phyloP scores from a whole-genome alignment of 768 basidiomycete genomes.

The Gelatoporia subvermispora region DNA sequence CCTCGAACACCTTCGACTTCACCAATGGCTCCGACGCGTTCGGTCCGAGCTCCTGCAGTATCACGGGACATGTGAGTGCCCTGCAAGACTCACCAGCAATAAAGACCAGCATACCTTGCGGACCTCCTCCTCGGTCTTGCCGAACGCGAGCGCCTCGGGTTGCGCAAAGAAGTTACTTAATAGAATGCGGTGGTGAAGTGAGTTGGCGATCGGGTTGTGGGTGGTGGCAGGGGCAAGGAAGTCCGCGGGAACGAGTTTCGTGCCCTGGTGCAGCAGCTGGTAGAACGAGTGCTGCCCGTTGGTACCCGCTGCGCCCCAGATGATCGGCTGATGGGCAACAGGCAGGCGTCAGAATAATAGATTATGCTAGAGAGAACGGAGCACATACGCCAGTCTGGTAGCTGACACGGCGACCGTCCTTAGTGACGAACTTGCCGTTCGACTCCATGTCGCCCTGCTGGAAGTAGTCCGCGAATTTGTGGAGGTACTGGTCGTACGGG shows the following conservation, averaged over 20 bases:
- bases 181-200: slow-evolving; percentile 95
- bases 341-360: slow-evolving; percentile 3
- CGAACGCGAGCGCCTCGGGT: slow-evolving; percentile 95
- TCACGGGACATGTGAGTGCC: background rate
- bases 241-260: slow-evolving; percentile 87
- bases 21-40: slow-evolving; percentile 78
- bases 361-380: background rate
- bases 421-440: slow-evolving; percentile 96
- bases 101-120: slow-evolving; percentile 24
- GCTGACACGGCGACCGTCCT: slow-evolving; percentile 85
- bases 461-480: slow-evolving; percentile 99
- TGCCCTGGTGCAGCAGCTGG: slow-evolving; percentile 93
- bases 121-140: slow-evolving; percentile 92
- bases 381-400: slow-evolving; percentile 95
- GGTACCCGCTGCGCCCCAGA: slow-evolving; percentile 98
- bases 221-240: slow-evolving; percentile 88
- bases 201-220: slow-evolving; percentile 81
- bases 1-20: slow-evolving; percentile 98
- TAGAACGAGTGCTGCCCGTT: slow-evolving; percentile 99
- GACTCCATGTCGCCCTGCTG: slow-evolving; percentile 99
- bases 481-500: slow-evolving; percentile 98
- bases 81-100: background rate
- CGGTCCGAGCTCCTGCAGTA: slow-evolving; percentile 46
- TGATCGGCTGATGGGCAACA: slow-evolving; percentile 66
- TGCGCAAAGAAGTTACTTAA: slow-evolving; percentile 98